Evolutionary conservation across 176 grass and related monocot species (phyloP).

Genomic region (Leersia perrieri): DNA sequence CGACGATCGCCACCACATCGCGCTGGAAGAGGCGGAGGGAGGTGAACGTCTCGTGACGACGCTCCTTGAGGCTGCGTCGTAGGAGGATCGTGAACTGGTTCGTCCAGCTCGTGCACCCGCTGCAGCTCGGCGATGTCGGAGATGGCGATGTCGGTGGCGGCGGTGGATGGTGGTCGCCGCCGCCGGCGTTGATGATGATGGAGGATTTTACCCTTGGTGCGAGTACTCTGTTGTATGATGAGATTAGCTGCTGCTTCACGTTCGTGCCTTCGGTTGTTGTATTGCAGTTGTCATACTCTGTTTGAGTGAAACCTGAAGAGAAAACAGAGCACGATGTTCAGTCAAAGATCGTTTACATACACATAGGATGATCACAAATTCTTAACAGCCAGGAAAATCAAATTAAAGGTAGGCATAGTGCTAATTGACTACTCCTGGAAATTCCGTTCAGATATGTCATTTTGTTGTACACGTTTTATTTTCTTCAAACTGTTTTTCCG

Average conservation of each 20-base stretch:
- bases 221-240: slow-evolving; percentile 65
- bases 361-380: not conserved
- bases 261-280: slow-evolving; percentile 35
- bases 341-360: slow-evolving; percentile 4
- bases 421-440: not conserved
- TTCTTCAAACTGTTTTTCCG: not conserved
- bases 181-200: slow-evolving; percentile 37
- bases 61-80: slow-evolving; percentile 84
- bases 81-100: slow-evolving; percentile 84
- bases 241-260: slow-evolving; percentile 66
- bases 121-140: slow-evolving; percentile 39
- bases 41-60: slow-evolving; percentile 91
- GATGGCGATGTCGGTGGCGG: too few species aligned
- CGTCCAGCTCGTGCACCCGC: slow-evolving; percentile 49
- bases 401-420: not conserved
- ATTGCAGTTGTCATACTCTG: slow-evolving; percentile 44
- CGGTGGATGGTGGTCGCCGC: not conserved
- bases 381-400: not conserved
- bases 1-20: slow-evolving; percentile 95
- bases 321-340: not conserved
- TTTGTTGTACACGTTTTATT: not conserved
- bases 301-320: slow-evolving; percentile 62
- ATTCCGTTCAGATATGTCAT: not conserved
- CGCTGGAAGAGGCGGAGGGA: slow-evolving; percentile 76
- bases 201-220: slow-evolving; percentile 62